A percentile compares a stretch with the other conserved stretches of the same genome.
phyloP scores from a whole-genome alignment of 371 early-diverging fungal species.

The Mucor indicus region DNA sequence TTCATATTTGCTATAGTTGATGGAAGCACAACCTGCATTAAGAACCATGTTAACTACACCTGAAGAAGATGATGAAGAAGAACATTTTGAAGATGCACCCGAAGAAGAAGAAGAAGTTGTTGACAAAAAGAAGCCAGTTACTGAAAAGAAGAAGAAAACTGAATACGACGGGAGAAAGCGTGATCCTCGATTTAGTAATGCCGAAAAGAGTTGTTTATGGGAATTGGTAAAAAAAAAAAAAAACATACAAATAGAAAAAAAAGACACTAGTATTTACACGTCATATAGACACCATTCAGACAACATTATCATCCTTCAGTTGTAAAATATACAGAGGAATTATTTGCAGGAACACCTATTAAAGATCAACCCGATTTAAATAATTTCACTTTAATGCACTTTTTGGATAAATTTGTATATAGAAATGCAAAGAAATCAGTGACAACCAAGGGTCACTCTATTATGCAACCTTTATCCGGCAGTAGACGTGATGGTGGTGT shows the following conservation, averaged over 20 bases:
- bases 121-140: conserved; percentile 8
- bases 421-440: conserved; percentile 86
- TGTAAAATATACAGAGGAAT: conserved; percentile 68
- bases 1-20: conserved; percentile 13
- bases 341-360: conserved; percentile 73
- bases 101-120: conserved; percentile 45
- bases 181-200: conserved; percentile 83
- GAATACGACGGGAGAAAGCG: conserved; percentile 85
- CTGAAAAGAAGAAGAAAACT: conserved; percentile 13
- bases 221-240: conserved; percentile 62
- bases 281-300: conserved; percentile 55
- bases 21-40: conserved; percentile 47
- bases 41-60: conserved; percentile 63
- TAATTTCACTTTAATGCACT: conserved; percentile 87
- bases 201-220: conserved; percentile 85
- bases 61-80: conserved; percentile 74
- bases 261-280: not conserved
- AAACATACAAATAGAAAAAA: not conserved
- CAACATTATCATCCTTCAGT: conserved; percentile 94
- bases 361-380: conserved; percentile 79
- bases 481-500: conserved; percentile 48
- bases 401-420: conserved; percentile 94
- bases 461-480: conserved; percentile 57
- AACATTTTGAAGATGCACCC: conserved; percentile 47
- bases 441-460: conserved; percentile 50